Conservation (phyloP, 139 green algal genomes). For the Yamagishiella unicocca region DNA sequence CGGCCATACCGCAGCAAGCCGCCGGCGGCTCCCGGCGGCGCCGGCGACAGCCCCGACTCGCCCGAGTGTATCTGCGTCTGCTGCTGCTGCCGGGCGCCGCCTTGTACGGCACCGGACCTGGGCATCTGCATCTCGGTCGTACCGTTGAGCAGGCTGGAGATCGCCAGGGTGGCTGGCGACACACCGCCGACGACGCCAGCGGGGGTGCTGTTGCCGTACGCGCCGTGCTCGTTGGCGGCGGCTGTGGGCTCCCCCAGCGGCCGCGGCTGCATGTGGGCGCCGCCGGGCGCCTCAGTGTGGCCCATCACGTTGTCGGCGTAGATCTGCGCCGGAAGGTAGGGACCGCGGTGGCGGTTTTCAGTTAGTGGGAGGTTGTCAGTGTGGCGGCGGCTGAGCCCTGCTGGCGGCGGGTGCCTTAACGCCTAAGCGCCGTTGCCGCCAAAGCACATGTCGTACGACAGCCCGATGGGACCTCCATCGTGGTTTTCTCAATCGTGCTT, state of each 20-base stretch:
- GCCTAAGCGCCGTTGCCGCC: no score
- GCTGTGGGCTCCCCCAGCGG: no score
- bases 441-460: no score
- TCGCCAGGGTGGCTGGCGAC: neutral
- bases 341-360: neutral
- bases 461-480: no score
- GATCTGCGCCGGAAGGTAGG: neutral
- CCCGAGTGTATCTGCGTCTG: neutral
- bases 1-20: conserved; percentile 58
- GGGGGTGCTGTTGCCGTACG: conserved; percentile 43
- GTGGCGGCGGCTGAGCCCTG: neutral
- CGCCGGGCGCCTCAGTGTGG: conserved; percentile 29
- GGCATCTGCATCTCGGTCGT: conserved; percentile 10
- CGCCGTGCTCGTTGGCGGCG: neutral
- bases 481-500: no score
- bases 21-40: neutral
- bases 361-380: neutral
- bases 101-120: neutral
- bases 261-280: conserved; percentile 3
- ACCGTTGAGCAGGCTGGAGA: conserved; percentile 24
- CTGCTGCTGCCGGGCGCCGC: neutral
- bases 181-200: neutral
- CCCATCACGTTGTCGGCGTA: conserved; percentile 54
- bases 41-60: neutral
- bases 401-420: no score